Base-by-base conservation (phyloP, 1,284 basidiomycete species). In the Melampsora americana region DNA sequence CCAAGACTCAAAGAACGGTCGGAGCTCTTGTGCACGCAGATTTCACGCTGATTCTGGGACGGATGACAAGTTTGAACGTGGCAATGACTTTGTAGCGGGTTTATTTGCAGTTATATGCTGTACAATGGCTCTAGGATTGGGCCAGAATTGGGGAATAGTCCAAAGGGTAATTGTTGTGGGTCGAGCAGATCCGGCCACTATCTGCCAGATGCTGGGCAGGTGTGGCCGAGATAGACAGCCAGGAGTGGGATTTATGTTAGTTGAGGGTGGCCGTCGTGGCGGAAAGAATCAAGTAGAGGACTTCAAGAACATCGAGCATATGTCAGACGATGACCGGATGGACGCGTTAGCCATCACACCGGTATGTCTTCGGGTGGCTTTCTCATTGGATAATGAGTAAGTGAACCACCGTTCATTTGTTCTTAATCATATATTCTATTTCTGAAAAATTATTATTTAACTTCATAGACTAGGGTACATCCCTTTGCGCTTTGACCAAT, bases 321-420 rank as follows among this genome's bases (percentile, higher is more conserved):
- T 16, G 23, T 67, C 66, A 9, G 30, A 68, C 9, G 48, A 68
- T 56, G 16, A 68, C 59, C 11, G 66, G 2, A 67, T 67, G 66
- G 66, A 67, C 48, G 66, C 66, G 3, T 50, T 67, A 7, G 66
- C 66, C 0, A 50, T 67, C 18, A 67, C 46, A 5, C 66, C 66
- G 1, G 46, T 67, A n/a, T 67, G 66, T 53, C 46, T 67, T 46
- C 23, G 66, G 0, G 30, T 67, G 35, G 35, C 35, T 9, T 35
- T 35, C 9, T 3, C 35, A 4, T 4, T 35, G 3, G 35, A 35
- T 35, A 35, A 35, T 9, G 9, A 35, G 35, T 35, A 9, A 35
- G 35, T n/a, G n/a, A n/a, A n/a, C n/a, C n/a, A n/a, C n/a, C n/a
- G n/a, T n/a, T n/a, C n/a, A n/a, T n/a, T n/a, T n/a, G n/a, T n/a